Evolutionary conservation across 1,284 basidiomycete species (phyloP).

Genomic region (Vanrija sp.): DNA sequence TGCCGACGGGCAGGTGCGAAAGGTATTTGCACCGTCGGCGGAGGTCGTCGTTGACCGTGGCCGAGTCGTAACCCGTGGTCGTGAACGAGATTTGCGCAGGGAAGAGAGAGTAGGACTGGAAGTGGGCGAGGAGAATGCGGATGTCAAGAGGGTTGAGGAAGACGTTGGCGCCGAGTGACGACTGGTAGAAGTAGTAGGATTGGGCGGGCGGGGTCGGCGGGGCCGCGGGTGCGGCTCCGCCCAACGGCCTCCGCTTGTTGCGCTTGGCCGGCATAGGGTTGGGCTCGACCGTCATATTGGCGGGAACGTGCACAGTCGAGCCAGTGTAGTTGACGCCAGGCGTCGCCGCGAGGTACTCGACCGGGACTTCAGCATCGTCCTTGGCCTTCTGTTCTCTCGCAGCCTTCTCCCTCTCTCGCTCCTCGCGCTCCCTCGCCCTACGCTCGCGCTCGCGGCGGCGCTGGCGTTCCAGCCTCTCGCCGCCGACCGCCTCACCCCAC

Average conservation of each 20-base stretch:
- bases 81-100: constrained; percentile 75
- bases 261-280: constrained; percentile 40
- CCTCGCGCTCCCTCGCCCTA: background rate
- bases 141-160: constrained; percentile 96
- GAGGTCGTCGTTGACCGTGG: constrained; percentile 76
- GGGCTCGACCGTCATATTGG: constrained; percentile 35
- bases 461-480: constrained; percentile 46
- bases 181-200: constrained; percentile 90
- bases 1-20: constrained; percentile 81
- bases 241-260: constrained; percentile 19
- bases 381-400: constrained; percentile 12
- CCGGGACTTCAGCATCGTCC: constrained; percentile 8
- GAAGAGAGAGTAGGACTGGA: constrained; percentile 74
- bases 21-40: constrained; percentile 94
- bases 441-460: constrained; percentile 49
- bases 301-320: constrained; percentile 30
- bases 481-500: constrained; percentile 41
- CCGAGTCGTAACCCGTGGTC: constrained; percentile 68
- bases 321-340: background rate
- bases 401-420: background rate
- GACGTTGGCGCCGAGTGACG: constrained; percentile 82
- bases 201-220: constrained; percentile 33
- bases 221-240: constrained; percentile 24
- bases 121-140: constrained; percentile 83
- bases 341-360: constrained; percentile 10